phyloP scores from a whole-genome alignment of 2,329 filamentous ascomycete genomes.

The Aspergillus latus region DNA sequence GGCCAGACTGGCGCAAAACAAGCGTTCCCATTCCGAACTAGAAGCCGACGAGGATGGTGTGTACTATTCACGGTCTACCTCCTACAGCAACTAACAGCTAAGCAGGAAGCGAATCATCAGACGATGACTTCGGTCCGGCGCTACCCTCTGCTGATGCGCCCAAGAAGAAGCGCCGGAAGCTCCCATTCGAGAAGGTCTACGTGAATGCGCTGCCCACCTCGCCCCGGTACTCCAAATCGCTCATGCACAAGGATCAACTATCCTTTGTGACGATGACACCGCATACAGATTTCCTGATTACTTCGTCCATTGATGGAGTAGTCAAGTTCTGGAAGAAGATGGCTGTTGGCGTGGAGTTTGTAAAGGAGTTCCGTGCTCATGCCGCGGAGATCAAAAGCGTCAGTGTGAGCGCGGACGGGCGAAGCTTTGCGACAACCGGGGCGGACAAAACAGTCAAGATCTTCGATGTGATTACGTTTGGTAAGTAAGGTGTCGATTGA shows the following conservation, averaged over 20 bases:
- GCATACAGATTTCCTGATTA: conserved; percentile 91
- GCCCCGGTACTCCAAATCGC: conserved; percentile 82
- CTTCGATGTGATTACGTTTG: conserved; percentile 75
- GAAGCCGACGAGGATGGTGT: conserved; percentile 47
- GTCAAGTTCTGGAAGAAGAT: conserved; percentile 99
- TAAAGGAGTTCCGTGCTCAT: conserved; percentile 96
- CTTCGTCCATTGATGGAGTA: conserved; percentile 87
- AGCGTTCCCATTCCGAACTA: conserved; percentile 60
- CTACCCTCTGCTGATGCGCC: conserved; percentile 75
- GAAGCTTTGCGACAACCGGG: conserved; percentile 89
- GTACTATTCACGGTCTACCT: conserved; percentile 11
- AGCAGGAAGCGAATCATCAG: conserved; percentile 52
- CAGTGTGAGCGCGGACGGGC: conserved; percentile 82
- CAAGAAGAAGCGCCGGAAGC: conserved; percentile 86
- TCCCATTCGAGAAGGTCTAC: conserved; percentile 95
- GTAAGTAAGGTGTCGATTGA: conserved; percentile 33
- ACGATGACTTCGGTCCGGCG: conserved; percentile 91
- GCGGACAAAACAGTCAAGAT: conserved; percentile 49
- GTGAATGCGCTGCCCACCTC: conserved; percentile 82
- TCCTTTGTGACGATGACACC: conserved; percentile 86
- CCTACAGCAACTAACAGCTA: conserved; percentile 16
- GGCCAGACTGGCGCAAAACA: conserved; percentile 41
- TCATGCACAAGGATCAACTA: conserved; percentile 98
- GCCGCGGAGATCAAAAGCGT: conserved; percentile 79
- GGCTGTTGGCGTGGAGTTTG: conserved; percentile 86